A percentile compares a stretch with the other conserved stretches of the same genome.
Evolutionary conservation across 495 filamentous ascomycete species (phyloP).

Genomic region (Jackrogersella multiformis): DNA sequence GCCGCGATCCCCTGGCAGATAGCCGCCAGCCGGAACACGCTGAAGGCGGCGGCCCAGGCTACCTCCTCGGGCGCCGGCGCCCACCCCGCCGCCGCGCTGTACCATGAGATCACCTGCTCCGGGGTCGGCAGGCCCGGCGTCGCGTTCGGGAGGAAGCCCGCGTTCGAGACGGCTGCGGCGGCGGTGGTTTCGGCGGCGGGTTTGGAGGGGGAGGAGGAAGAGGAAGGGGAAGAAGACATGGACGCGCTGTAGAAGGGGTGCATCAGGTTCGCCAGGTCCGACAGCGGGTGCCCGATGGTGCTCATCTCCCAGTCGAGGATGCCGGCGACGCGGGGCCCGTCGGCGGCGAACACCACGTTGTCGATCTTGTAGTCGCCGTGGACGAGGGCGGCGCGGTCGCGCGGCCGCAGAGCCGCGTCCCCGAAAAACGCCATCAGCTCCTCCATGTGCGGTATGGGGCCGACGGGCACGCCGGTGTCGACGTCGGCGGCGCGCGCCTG

Average conservation of each 20-base stretch:
- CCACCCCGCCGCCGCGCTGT: conserved; percentile 76
- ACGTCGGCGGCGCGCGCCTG: conserved; percentile 80
- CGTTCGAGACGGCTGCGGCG: conserved; percentile 47
- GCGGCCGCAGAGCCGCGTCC: conserved; percentile 72
- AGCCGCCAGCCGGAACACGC: conserved; percentile 70
- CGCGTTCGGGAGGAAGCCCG: conserved; percentile 66
- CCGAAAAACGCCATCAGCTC: conserved; percentile 83
- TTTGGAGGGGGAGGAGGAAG: conserved; percentile 37
- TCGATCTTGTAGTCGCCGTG: conserved; percentile 99
- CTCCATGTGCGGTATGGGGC: conserved; percentile 81
- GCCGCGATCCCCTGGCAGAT: conserved; percentile 97
- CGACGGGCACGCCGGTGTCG: conserved; percentile 78
- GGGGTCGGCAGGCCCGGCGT: conserved; percentile 79
- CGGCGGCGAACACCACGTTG: conserved; percentile 93
- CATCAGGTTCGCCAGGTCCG: conserved; percentile 82
- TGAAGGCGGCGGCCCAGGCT: conserved; percentile 72
- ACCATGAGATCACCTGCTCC: conserved; percentile 78
- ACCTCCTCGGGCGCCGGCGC: conserved; percentile 70
- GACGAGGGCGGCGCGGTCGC: conserved; percentile 79
- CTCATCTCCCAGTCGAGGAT: conserved; percentile 98
- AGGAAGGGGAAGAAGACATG: conserved; percentile 32
- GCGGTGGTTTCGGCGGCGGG: not conserved
- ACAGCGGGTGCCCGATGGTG: conserved; percentile 92
- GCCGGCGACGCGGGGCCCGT: conserved; percentile 87
- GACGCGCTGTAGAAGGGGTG: conserved; percentile 69